Conservation (phyloP, 768 basidiomycete species). For the Lactarius psammicola region DNA sequence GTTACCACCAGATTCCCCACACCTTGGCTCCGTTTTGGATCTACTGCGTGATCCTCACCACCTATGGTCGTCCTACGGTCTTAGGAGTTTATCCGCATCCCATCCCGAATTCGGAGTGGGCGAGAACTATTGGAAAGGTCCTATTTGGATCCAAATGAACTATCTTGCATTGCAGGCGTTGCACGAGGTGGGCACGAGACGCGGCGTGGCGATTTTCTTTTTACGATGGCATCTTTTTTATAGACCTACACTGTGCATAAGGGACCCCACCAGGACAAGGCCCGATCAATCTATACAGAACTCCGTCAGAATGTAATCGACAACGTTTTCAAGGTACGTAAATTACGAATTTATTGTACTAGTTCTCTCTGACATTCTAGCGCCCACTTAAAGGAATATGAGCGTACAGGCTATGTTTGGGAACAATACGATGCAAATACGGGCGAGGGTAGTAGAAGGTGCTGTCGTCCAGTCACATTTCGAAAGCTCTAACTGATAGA, state of each 20-base stretch:
- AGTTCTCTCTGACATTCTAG: not conserved
- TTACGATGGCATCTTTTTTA: not conserved
- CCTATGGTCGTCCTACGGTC: slow-evolving; percentile 88
- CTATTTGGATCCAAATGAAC: slow-evolving; percentile 98
- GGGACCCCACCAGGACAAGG: slow-evolving; percentile 79
- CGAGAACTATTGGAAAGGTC: slow-evolving; percentile 97
- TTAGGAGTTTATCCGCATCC: slow-evolving; percentile 83
- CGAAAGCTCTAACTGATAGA: slow-evolving; percentile 10
- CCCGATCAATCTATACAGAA: slow-evolving; percentile 75
- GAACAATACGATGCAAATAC: slow-evolving; percentile 89
- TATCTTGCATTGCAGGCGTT: slow-evolving; percentile 81
- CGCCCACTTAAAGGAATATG: slow-evolving; percentile 63
- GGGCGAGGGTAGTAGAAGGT: slow-evolving; percentile 87
- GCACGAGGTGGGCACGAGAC: slow-evolving; percentile 53
- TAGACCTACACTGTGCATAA: slow-evolving; percentile 74
- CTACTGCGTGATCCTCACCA: slow-evolving; percentile 76
- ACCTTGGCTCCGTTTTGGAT: slow-evolving; percentile 78
- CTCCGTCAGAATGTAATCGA: slow-evolving; percentile 80
- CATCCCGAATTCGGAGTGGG: slow-evolving; percentile 89
- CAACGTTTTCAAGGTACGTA: slow-evolving; percentile 68
- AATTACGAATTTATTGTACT: not conserved
- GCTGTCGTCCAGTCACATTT: slow-evolving; percentile 27
- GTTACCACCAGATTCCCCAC: slow-evolving; percentile 72
- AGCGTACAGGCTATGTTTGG: slow-evolving; percentile 94
- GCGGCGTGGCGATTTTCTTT: not conserved